These are phyloP conservation scores for Teunomyces stri DNA, from an alignment of 805 yeast species.

Conservation along the genomic window DNA sequence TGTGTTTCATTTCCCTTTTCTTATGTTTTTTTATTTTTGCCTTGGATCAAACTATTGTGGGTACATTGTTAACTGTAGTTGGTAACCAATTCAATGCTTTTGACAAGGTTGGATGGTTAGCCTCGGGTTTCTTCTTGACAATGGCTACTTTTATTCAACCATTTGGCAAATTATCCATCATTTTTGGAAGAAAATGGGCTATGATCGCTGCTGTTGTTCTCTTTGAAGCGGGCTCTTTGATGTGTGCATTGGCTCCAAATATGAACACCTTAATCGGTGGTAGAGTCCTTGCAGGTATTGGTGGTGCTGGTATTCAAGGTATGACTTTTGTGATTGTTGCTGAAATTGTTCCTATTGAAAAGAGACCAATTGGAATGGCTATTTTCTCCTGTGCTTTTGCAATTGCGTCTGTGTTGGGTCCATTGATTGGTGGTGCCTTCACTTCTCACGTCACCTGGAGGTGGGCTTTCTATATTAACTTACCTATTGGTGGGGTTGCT, in stretches of 20 bases:
- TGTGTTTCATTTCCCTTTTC: conserved; percentile 27
- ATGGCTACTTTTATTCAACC: conserved; percentile 33
- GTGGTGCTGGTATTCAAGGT: conserved; percentile 35
- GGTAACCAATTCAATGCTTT: conserved; percentile 35
- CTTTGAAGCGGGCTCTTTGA: conserved; percentile 35
- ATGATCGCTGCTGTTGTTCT: conserved; percentile 24
- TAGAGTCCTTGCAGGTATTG: conserved; percentile 36
- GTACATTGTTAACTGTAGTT: conserved; percentile 32
- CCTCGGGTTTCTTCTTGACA: conserved; percentile 36
- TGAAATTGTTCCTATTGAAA: conserved; percentile 31
- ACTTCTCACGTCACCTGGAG: conserved; percentile 24
- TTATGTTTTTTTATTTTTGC: conserved; percentile 34
- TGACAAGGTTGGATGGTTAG: conserved; percentile 35
- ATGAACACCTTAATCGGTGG: conserved; percentile 43
- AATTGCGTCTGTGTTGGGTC: conserved; percentile 24
- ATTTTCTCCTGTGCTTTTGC: conserved; percentile 18
- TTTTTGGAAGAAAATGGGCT: conserved; percentile 35
- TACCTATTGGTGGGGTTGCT: conserved; percentile 23
- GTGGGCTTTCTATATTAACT: conserved; percentile 27
- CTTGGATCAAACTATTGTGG: conserved; percentile 40
- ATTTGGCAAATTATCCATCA: conserved; percentile 37
- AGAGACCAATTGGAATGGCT: conserved; percentile 21
- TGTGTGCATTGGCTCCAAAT: conserved; percentile 34
- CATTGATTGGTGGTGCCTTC: conserved; percentile 25
- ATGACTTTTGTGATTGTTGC: conserved; percentile 27